These are phyloP conservation scores for Solanum bukasovii DNA, from an alignment of 257 asterid species.

Conservation along the genomic window DNA sequence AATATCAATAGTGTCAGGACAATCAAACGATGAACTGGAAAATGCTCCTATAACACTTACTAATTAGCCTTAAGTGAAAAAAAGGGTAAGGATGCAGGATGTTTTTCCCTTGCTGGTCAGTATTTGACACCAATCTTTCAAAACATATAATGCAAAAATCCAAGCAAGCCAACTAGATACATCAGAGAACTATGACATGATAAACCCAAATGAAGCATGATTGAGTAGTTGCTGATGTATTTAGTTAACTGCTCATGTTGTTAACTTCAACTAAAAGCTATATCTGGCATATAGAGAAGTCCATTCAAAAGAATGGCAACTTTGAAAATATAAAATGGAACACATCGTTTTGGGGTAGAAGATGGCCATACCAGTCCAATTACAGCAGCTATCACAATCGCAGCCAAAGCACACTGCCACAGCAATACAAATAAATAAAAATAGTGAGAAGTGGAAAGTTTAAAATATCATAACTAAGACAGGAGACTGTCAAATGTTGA, in stretches of 20 bases:
- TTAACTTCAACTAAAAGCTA: background rate
- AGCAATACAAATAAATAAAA: background rate
- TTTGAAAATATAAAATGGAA: background rate
- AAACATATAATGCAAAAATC: background rate
- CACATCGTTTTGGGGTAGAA: background rate
- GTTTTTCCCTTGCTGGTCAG: background rate
- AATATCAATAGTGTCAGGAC: background rate
- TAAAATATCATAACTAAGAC: background rate
- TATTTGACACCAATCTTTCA: background rate
- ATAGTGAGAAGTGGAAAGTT: background rate
- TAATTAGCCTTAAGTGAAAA: background rate
- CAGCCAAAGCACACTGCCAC: conserved; percentile 87
- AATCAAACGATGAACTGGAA: background rate
- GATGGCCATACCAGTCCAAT: conserved; percentile 70
- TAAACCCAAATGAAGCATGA: background rate
- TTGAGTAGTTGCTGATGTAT: background rate
- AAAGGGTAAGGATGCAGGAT: background rate
- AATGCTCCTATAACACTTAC: background rate
- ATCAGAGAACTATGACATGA: background rate
- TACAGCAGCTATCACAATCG: conserved; percentile 96
- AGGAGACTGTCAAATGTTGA: background rate
- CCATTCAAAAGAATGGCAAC: background rate
- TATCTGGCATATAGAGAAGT: background rate
- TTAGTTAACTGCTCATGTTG: background rate
- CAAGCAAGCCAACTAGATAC: background rate